Evolutionary conservation across 2,329 filamentous ascomycete genomes (phyloP).

Genomic region (Aspergillus viridinutans): DNA sequence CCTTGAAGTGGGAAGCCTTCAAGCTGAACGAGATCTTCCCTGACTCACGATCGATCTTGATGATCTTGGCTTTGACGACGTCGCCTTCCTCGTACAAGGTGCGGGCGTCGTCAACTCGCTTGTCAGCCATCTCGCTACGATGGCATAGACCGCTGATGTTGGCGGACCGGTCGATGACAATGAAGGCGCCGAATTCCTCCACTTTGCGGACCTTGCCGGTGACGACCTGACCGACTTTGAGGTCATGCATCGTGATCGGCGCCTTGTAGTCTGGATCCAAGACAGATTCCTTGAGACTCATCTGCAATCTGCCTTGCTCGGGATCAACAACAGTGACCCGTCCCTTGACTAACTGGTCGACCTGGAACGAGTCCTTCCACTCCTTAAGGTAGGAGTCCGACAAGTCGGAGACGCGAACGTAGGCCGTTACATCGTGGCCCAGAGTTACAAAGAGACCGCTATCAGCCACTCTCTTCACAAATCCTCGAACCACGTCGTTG

Average conservation of each 20-base stretch:
- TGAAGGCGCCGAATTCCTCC: constrained; percentile 91
- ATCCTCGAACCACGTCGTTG: constrained; percentile 81
- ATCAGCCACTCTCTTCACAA: constrained; percentile 84
- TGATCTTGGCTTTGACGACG: constrained; percentile 82
- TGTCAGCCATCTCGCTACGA: constrained; percentile 84
- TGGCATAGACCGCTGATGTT: constrained; percentile 94
- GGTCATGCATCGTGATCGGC: constrained; percentile 68
- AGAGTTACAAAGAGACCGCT: constrained; percentile 85
- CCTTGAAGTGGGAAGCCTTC: constrained; percentile 85
- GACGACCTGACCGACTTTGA: constrained; percentile 74
- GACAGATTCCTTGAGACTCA: constrained; percentile 82
- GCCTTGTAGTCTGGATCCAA: constrained; percentile 75
- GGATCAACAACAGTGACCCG: constrained; percentile 71
- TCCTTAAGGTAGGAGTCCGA: constrained; percentile 91
- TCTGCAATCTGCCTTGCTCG: constrained; percentile 66
- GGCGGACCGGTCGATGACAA: constrained; percentile 78
- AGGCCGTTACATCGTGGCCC: constrained; percentile 73
- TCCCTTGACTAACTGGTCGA: constrained; percentile 87
- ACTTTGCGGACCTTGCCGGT: constrained; percentile 91
- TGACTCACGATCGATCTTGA: constrained; percentile 71
- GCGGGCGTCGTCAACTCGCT: constrained; percentile 73
- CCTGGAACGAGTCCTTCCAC: constrained; percentile 84
- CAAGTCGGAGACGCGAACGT: constrained; percentile 81
- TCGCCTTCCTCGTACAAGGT: constrained; percentile 90
- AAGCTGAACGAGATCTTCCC: constrained; percentile 83